phyloP scores from a whole-genome alignment of 257 asterid genomes.

The Prunella vulgaris region DNA sequence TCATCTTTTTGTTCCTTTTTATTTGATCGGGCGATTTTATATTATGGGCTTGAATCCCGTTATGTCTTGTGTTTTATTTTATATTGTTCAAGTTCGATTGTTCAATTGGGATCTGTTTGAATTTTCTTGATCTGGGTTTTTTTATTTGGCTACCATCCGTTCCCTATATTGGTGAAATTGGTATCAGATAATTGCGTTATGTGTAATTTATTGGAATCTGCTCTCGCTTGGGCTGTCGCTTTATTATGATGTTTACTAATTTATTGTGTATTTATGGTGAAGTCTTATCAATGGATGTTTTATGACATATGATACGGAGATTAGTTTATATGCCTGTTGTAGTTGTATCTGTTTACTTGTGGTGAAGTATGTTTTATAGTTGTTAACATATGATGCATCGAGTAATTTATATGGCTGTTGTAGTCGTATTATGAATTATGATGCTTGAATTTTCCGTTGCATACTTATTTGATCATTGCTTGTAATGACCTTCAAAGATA shows the following conservation, averaged over 20 bases:
- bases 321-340: neutral
- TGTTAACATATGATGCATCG: too few species aligned
- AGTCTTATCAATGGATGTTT: neutral
- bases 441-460: neutral
- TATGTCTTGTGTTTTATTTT: neutral
- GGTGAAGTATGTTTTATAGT: neutral
- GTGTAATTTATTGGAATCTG: neutral
- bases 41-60: neutral
- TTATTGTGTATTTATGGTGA: neutral
- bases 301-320: neutral
- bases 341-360: neutral
- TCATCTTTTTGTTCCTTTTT: neutral
- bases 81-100: neutral
- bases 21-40: neutral
- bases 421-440: neutral
- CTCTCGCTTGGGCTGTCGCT: neutral
- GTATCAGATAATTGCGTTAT: constrained; percentile 1
- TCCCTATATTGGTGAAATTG: neutral
- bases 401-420: neutral
- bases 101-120: neutral
- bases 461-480: neutral
- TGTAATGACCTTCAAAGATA: neutral
- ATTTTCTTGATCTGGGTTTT: constrained; percentile 9
- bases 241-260: neutral
- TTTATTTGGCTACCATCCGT: neutral